Percentiles rank a stretch among this genome's conserved stretches.
These are phyloP conservation scores for Hymenoscyphus salicellus DNA, from an alignment of 2,329 filamentous ascomycete genomes.

Conservation along the genomic window DNA sequence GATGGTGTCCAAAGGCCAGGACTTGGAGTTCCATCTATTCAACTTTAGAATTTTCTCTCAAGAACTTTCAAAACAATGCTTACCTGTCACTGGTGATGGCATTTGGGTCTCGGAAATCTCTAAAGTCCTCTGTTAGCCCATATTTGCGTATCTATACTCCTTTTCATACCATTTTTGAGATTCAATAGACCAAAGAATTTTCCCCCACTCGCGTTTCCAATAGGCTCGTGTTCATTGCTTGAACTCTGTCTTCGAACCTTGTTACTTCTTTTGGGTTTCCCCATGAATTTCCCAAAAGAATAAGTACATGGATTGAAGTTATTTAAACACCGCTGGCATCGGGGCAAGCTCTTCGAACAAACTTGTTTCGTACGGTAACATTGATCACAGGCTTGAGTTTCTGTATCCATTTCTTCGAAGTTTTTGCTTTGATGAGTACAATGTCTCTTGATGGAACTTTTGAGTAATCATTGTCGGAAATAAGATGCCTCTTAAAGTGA, in stretches of 20 bases:
- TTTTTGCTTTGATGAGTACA: neutral
- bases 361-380: conserved; percentile 12
- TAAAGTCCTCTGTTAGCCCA: neutral
- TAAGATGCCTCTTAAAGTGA: conserved; percentile 8
- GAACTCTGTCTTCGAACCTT: conserved; percentile 3
- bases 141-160: neutral
- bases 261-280: conserved; percentile 11
- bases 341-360: conserved; percentile 8
- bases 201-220: neutral
- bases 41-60: neutral
- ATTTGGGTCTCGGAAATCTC: conserved; percentile 2
- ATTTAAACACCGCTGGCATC: conserved; percentile 9
- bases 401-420: conserved; percentile 10
- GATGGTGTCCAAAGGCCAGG: conserved; percentile 10
- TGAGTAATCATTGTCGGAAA: conserved; percentile 5
- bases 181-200: conserved; percentile 12
- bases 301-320: conserved; percentile 10
- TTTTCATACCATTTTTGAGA: conserved; percentile 6
- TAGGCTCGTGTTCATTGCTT: neutral
- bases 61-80: neutral
- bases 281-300: conserved; percentile 14
- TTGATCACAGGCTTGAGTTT: conserved; percentile 14
- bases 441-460: conserved; percentile 1
- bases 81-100: conserved; percentile 9
- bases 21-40: conserved; percentile 1